Percentiles rank a stretch among this genome's conserved stretches.
Conservation (phyloP, 306 rosid genomes). For the Vigna radiata region DNA sequence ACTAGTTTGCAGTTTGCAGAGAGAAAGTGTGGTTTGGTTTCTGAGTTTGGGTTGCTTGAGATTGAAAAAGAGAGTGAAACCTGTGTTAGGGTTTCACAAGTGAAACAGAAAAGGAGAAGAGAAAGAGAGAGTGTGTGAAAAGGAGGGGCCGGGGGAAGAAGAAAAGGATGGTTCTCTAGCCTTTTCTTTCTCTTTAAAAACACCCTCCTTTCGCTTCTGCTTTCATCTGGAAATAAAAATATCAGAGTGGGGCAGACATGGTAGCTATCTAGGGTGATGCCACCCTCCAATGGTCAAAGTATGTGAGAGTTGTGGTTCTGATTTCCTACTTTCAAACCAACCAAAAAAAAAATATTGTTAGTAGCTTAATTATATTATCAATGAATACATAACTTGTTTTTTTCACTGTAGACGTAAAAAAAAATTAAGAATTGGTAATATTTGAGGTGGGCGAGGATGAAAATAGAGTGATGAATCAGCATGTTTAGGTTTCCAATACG, state of each 20-base stretch:
- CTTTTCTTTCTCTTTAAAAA: constrained; percentile 53
- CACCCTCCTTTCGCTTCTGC: constrained; percentile 43
- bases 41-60: constrained; percentile 26
- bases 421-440: no score
- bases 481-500: not conserved
- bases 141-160: not conserved
- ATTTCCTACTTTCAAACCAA: constrained; percentile 50
- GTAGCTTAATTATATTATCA: constrained; percentile 9
- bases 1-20: constrained; percentile 38
- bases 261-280: constrained; percentile 4
- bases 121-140: not conserved
- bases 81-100: constrained; percentile 62
- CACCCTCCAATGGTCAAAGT: constrained; percentile 55
- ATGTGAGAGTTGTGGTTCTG: constrained; percentile 57
- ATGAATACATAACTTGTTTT: not conserved
- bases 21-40: not conserved
- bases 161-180: constrained; percentile 47
- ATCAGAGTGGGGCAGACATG: constrained; percentile 70
- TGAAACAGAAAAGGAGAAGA: not conserved
- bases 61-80: not conserved
- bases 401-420: no score
- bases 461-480: no score
- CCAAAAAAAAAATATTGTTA: not conserved
- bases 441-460: no score
- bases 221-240: constrained; percentile 60